phyloP scores from a whole-genome alignment of 257 asterid species.

The Galeopsis tetrahit region DNA sequence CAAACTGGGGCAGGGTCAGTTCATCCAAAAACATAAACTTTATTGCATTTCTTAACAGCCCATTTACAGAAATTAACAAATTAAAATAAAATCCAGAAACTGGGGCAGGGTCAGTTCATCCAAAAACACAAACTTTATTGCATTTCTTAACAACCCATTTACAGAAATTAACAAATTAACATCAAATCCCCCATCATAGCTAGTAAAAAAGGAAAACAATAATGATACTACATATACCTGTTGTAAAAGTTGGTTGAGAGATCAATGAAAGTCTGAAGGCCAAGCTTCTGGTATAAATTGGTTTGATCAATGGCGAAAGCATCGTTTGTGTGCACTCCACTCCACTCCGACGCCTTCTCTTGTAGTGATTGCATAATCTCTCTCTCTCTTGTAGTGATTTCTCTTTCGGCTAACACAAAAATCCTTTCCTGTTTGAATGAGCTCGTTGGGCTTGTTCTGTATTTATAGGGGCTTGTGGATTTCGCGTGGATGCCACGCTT shows the following conservation, averaged over 20 bases:
- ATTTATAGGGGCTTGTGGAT: conserved; percentile 45
- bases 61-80: conserved; percentile 17
- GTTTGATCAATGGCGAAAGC: conserved; percentile 83
- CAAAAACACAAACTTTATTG: background rate
- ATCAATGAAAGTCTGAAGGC: conserved; percentile 77
- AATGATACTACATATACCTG: conserved; percentile 44
- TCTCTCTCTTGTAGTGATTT: conserved; percentile 9
- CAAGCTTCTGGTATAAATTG: conserved; percentile 80
- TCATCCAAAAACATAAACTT: conserved; percentile 13
- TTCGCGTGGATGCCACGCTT: conserved; percentile 60
- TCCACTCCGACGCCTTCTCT: conserved; percentile 93
- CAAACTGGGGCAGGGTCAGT: background rate
- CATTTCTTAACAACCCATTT: conserved; percentile 15
- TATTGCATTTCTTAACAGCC: background rate
- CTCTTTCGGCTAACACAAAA: background rate
- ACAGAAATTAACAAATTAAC: conserved; percentile 5
- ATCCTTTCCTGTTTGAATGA: background rate
- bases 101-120: background rate
- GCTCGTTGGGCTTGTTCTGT: background rate
- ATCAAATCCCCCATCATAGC: background rate
- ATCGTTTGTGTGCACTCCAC: conserved; percentile 66
- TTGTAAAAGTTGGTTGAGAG: conserved; percentile 89
- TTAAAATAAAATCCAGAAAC: background rate
- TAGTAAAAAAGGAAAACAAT: too few relatives aligned
- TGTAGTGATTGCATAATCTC: conserved; percentile 80